Base-by-base conservation (phyloP, 495 filamentous ascomycete genomes). In the Beverwykella pulmonaria region DNA sequence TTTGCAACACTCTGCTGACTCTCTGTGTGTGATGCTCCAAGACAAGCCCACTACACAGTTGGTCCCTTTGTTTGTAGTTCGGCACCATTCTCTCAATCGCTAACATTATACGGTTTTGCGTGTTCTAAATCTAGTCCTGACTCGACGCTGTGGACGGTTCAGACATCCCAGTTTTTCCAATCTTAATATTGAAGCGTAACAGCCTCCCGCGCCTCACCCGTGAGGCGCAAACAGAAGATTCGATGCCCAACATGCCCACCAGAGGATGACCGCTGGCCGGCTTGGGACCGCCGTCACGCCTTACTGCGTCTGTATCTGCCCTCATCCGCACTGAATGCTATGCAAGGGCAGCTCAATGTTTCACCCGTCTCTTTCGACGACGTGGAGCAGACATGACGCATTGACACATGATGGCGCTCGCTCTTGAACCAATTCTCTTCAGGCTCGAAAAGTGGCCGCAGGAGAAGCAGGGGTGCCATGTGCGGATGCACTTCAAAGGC, bases 401-500 rank as follows among this genome's bases (percentile, higher is more conserved):
- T 14, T 29, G 30, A 36, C 53, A 7, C 27, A 23, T 44, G 27
- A 23, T 22, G 14, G 17, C 52, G 26, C 3, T 30, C 8, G 29
- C 36, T 12, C 61, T 25, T 32, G 3, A 6, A 50, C 30, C 23
- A 58, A 15, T 25, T 20, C 20, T 57, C 30, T 7, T 27, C 12
- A 23, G 59, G 47, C 48, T 46, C 15, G 19, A 65, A 52, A 62
- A 34, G 23, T 1, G 50, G 54, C 53, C 58, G 58, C 65, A 59
- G 53, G 27, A 60, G 59, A 39, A 50, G 32, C 66, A 49, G 32
- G 66, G 66, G 59, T 69, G 66, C 66, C 66, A 69, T 69, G 65
- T 68, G 66, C 60, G 52, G 60, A 69, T 22, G 59, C 47, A 61
- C 46, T 61, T 46, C 44, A 53, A 36, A 30, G 4, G 19, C 32